Base-by-base conservation (phyloP, 257 asterid genomes). In the Solanum pimpinellifolium region DNA sequence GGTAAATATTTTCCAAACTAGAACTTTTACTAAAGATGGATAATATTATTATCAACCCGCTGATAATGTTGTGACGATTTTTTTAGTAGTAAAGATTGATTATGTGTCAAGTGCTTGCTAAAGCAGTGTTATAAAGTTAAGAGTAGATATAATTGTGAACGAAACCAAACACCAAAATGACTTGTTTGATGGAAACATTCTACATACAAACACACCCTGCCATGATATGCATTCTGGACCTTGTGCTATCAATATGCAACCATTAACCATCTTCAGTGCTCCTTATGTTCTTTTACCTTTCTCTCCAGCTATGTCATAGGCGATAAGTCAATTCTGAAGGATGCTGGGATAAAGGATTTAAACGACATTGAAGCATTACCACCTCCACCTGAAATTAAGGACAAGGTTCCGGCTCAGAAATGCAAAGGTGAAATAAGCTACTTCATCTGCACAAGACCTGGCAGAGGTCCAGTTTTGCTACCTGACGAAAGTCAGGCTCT, bases 381-480 rank as follows among this genome's bases (percentile, higher is more conserved):
- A 8, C 93, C 97, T 78, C 99, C 98, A 83, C 97, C 99, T 62
- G 99, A 95, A 92, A 88, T 89, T 72, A 93, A 91, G 90, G 97
- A 92, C 37, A 94, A 88, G 82, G 56, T 65, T 89, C 90, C 93
- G 3, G 66, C 88, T 11, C 96, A 92, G 81, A 95, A 92, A 88
- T 87, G 44, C 85, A 92, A 74, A 82, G 99, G 99, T 83, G 99
- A 95, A 42, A 98, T 97, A 49, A 96, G 96, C 89, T 97, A 97
- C 91, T 97, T 97, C 84, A 96, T 97, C 92, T 92, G 91, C 88
- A 88, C 90, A 66, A 87, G 92, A 81, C 92, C 93, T 10, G 96
- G 96, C 46, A 90, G 88, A 88, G 99, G 99, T 87, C 99, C 99
- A 15, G 89, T 93, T 20, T 92, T 94, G 91, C 88, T 97, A 83